Evolutionary conservation across 176 grass and related monocot genomes (phyloP), one percentile per base, ranked within the genome.

Genomic region (Oryza meridionalis): DNA sequence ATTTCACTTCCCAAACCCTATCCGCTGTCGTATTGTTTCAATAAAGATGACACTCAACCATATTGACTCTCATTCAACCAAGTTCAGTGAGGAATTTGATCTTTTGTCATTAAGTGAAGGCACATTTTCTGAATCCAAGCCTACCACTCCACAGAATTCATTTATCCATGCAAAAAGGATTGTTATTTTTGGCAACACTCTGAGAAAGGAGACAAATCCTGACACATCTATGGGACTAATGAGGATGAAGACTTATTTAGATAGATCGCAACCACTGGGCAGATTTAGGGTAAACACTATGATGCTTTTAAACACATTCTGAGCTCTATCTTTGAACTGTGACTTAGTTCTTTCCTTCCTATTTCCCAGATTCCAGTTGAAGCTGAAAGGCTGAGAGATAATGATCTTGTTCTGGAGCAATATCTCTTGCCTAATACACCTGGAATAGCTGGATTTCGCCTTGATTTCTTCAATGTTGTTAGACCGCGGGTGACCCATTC

Each of bases 91-190:
- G 61, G 88, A 94, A 17, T 96, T 90, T 67, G 87, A 99, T 86
- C 91, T 99, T 82, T 65, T 98, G 19, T 95, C 93, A 61, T 89
- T 99, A 66, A 80, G 76, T 85, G 87, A 87, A 71, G 88, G 83
- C 81, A 87, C 84, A 42, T 85, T 86, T 80, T 68, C 65, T 73
- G 81, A 90, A 83, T 47, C 89, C 13, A 88, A 90, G 42, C 24
- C 83, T 78, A 77, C 69, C 16, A 68, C 15, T 65, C 70, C 69
- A 50, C 85, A 87, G 3, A 86, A 83, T 87, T 81, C 76, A 67
- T 90, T 86, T 72, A 92, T 99, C 73, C 96, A 99, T 90, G 96
- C 93, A 76, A 99, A 98, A 84, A 88, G 91, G 82, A 84, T 99
- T 80, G 42, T 99, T 64, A 88, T 94, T 85, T 96, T 90, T 29